Evolutionary conservation across 2,329 filamentous ascomycete genomes (phyloP).

Genomic region (Pseudocercospora crystallina): DNA sequence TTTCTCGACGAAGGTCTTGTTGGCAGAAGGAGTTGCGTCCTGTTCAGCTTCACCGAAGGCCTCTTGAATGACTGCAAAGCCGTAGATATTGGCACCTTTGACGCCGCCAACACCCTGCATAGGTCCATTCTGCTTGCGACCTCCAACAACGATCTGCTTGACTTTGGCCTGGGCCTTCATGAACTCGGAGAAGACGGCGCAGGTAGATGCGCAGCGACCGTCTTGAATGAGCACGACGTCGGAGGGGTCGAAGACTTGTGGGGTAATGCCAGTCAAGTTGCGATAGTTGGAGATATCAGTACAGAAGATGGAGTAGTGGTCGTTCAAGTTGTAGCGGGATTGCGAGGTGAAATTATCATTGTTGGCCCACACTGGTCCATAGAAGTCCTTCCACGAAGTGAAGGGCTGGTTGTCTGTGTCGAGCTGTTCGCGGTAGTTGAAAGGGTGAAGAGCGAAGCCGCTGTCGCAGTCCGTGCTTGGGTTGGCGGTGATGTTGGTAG

Average conservation of each 20-base stretch:
- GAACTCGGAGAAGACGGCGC: conserved; percentile 43
- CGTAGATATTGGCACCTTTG: conserved; percentile 39
- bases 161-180: conserved; percentile 42
- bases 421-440: conserved; percentile 34
- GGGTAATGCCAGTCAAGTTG: conserved; percentile 29
- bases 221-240: conserved; percentile 45
- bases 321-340: conserved; percentile 36
- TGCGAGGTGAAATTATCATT: conserved; percentile 38
- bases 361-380: conserved; percentile 29
- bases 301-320: conserved; percentile 5
- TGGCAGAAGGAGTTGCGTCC: not conserved
- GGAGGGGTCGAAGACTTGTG: conserved; percentile 39
- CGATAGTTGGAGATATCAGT: conserved; percentile 4
- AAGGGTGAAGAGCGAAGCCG: conserved; percentile 21
- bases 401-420: conserved; percentile 32
- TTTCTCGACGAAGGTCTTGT: conserved; percentile 1
- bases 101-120: conserved; percentile 45
- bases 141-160: conserved; percentile 41
- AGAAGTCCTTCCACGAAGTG: conserved; percentile 38
- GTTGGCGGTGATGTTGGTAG: not conserved
- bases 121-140: conserved; percentile 38
- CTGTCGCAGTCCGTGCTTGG: not conserved
- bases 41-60: not conserved
- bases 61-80: not conserved
- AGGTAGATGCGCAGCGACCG: conserved; percentile 45